Base-by-base conservation (phyloP, 2,329 filamentous ascomycete genomes). In the Fusarium sp. region DNA sequence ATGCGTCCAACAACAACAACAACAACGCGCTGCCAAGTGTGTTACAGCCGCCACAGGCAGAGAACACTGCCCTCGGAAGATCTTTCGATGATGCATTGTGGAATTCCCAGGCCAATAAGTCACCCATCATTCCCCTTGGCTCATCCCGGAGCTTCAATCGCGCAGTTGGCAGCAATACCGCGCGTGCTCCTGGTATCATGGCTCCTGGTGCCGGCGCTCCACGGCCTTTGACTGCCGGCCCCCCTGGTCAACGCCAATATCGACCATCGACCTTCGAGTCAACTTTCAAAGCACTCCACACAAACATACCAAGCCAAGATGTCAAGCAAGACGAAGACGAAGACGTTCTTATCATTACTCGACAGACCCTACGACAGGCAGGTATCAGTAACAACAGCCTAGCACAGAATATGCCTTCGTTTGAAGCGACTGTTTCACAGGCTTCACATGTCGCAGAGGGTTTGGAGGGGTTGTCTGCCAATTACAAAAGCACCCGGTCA, bases 141-240 rank as follows among this genome's bases (percentile, higher is more conserved):
- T 62, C 67, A 26, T 53, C 66, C 20, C 58, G 66, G 38, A 41
- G 54, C 28, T 70, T 66, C 39, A 68, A 77, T 55, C 51, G 63
- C 35, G 66, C 41, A 50, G 73, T 60, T 50, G 72, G 55, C 58
- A 75, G 54, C 15, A 71, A 61, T 35, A 44, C 58, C 65, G 60
- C 70, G 58, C 62, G 70, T 28, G 56, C 51, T 48, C 17, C 56
- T 35, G 55, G 70, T 70, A 64, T 65, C 35, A 53, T 73, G 24
- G 75, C 81, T 7, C 79, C 76, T 32, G 81, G 81, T 2, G 79
- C 82, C 2, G 86, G 86, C 11, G 83, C 82, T 24, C 88, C 87
- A n/a, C 83, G 80, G 28, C 88, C 87, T 15, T 76, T 89, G 71
- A 89, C 86, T 26, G 88, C 88, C 35, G 88, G 88, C 4, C 88